A percentile compares a stretch with the other conserved stretches of the same genome.
Conservation (phyloP, 805 yeast species). For the Kluyveromyces aestuarii region DNA sequence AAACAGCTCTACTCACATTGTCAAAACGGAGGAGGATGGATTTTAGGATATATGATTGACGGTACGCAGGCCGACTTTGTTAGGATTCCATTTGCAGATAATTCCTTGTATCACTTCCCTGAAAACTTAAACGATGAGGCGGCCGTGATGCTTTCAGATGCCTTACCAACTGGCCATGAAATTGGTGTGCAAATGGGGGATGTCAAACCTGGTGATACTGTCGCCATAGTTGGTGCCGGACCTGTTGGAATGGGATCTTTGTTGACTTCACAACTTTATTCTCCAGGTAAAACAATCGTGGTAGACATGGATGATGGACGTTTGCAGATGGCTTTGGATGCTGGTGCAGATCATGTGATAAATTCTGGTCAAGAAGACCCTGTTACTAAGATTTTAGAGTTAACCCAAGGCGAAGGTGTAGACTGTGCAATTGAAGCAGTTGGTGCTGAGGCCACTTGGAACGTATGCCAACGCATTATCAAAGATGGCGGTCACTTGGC, state of each 20-base stretch:
- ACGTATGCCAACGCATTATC: constrained; percentile 46
- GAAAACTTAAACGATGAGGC: constrained; percentile 82
- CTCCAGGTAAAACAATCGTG: constrained; percentile 29
- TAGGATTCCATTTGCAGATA: constrained; percentile 81
- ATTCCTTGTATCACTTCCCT: constrained; percentile 70
- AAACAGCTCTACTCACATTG: constrained; percentile 82
- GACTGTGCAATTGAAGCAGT: constrained; percentile 60
- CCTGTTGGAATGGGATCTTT: constrained; percentile 68
- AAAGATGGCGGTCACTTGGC: constrained; percentile 56
- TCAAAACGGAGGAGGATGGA: constrained; percentile 65
- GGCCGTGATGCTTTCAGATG: constrained; percentile 41
- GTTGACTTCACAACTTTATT: constrained; percentile 64
- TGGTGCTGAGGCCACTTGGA: constrained; percentile 54
- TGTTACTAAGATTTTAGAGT: constrained; percentile 24
- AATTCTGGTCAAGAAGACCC: constrained; percentile 32
- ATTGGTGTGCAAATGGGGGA: constrained; percentile 71
- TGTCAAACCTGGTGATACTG: constrained; percentile 55
- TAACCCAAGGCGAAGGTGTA: constrained; percentile 35
- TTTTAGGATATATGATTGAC: constrained; percentile 68
- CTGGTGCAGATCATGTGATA: constrained; percentile 57
- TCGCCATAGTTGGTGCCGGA: constrained; percentile 79
- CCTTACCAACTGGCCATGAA: constrained; percentile 59
- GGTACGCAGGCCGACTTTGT: constrained; percentile 84
- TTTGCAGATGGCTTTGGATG: constrained; percentile 54
- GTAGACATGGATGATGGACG: constrained; percentile 63